These are phyloP conservation scores for Limnanthes douglasii DNA, from an alignment of 345 rosid species.

Conservation along the genomic window DNA sequence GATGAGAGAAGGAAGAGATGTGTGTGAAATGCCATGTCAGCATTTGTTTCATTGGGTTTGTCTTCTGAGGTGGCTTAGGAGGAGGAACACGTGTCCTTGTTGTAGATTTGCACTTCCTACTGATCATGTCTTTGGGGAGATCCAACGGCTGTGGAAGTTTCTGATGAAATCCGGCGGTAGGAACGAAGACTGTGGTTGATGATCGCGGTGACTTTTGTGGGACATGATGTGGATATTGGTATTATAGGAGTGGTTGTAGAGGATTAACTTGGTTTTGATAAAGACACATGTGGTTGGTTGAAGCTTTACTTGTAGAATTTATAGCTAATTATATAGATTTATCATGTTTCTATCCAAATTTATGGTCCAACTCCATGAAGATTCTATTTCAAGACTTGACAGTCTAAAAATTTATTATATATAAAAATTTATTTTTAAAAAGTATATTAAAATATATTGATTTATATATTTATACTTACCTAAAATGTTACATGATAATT, in stretches of 20 bases:
- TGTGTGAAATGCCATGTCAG: slow-evolving; percentile 74
- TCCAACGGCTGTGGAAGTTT: slow-evolving; percentile 67
- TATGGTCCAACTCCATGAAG: too few species aligned
- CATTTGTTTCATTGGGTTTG: slow-evolving; percentile 91
- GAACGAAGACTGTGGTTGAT: not conserved
- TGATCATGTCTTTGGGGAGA: slow-evolving; percentile 64
- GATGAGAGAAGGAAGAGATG: slow-evolving; percentile 65
- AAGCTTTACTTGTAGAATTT: too few species aligned
- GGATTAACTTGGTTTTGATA: slow-evolving; percentile 3
- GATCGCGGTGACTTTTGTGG: not conserved
- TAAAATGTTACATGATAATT: too few species aligned
- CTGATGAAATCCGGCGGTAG: slow-evolving; percentile 19
- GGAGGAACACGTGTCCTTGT: slow-evolving; percentile 79
- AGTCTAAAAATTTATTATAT: too few species aligned
- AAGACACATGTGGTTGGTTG: slow-evolving; percentile 10
- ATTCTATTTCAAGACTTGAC: too few species aligned
- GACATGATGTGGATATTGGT: not conserved
- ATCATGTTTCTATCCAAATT: too few species aligned
- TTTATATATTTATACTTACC: too few species aligned
- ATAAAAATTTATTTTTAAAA: too few species aligned
- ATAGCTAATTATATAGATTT: not conserved
- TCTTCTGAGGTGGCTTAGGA: slow-evolving; percentile 66
- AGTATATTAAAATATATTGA: too few species aligned
- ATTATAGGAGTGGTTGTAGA: slow-evolving; percentile 4
- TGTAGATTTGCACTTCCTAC: slow-evolving; percentile 85